Percentiles rank a stretch among this genome's conserved stretches.
phyloP scores from a whole-genome alignment of 2,329 filamentous ascomycete species.

The Exserohilum turcica region DNA sequence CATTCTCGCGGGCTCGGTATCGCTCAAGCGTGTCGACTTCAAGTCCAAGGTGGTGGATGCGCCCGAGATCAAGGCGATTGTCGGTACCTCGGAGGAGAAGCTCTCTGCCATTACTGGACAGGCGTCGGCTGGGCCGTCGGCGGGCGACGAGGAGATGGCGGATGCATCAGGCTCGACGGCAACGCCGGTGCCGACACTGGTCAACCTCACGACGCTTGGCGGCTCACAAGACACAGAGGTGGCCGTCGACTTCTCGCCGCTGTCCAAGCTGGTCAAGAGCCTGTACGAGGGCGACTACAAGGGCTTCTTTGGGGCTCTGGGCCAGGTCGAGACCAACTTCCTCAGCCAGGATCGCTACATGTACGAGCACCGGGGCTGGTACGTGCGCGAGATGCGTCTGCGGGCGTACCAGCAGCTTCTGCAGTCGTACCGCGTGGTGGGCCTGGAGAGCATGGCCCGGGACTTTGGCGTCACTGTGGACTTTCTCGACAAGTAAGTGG shows the following conservation, averaged over 20 bases:
- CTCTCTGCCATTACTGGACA: slow-evolving; percentile 80
- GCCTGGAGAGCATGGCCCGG: slow-evolving; percentile 94
- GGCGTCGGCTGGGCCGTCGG: slow-evolving; percentile 78
- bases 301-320: slow-evolving; percentile 88
- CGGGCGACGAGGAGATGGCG: slow-evolving; percentile 74
- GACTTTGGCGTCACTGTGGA: slow-evolving; percentile 97
- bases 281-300: slow-evolving; percentile 94
- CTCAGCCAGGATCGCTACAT: slow-evolving; percentile 93
- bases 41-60: slow-evolving; percentile 99
- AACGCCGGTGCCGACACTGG: slow-evolving; percentile 66
- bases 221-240: slow-evolving; percentile 79
- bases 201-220: slow-evolving; percentile 87
- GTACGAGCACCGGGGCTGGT: slow-evolving; percentile 95
- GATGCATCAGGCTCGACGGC: slow-evolving; percentile 59
- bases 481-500: slow-evolving; percentile 84
- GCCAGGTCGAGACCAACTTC: slow-evolving; percentile 90
- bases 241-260: slow-evolving; percentile 84
- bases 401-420: slow-evolving; percentile 95
- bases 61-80: slow-evolving; percentile 95
- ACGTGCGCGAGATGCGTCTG: slow-evolving; percentile 96
- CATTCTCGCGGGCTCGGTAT: slow-evolving; percentile 90
- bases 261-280: slow-evolving; percentile 86
- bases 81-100: slow-evolving; percentile 88
- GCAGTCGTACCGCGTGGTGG: slow-evolving; percentile 95
- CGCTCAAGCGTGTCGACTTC: slow-evolving; percentile 96